Conservation (phyloP, 768 basidiomycete genomes). For the Pisolithus orientalis region DNA sequence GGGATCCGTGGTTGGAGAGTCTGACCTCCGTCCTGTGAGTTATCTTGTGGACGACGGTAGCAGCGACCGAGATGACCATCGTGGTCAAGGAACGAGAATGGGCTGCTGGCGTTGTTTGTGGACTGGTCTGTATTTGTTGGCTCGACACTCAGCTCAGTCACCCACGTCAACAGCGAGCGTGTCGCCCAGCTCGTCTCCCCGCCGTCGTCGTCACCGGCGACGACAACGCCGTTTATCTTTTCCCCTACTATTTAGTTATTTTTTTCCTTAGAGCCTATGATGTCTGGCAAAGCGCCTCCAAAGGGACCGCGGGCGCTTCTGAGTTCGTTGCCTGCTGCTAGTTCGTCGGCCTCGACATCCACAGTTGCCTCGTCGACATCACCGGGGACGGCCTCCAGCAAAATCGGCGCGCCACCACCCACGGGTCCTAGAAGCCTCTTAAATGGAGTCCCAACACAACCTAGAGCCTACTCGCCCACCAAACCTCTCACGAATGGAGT, state of each 20-base stretch:
- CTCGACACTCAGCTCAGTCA: neutral
- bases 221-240: conserved; percentile 13
- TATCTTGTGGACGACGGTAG: too few species aligned
- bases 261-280: conserved; percentile 18
- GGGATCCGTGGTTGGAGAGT: too few species aligned
- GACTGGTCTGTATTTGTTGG: conserved; percentile 1
- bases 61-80: neutral
- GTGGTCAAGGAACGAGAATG: neutral
- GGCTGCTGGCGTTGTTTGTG: conserved; percentile 4
- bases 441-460: conserved; percentile 29
- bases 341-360: conserved; percentile 25
- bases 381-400: conserved; percentile 25
- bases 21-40: too few species aligned
- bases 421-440: conserved; percentile 61
- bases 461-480: conserved; percentile 21
- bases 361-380: conserved; percentile 30
- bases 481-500: conserved; percentile 44
- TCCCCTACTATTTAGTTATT: neutral
- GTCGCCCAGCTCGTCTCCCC: neutral
- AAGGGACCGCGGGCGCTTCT: conserved; percentile 66
- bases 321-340: conserved; percentile 36
- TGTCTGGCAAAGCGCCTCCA: conserved; percentile 79
- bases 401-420: conserved; percentile 52
- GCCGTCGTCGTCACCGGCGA: conserved; percentile 19
- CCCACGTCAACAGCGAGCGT: conserved; percentile 3